These are phyloP conservation scores for Myxozyma vanderwaltii DNA, from an alignment of 805 yeast genomes.

Conservation along the genomic window DNA sequence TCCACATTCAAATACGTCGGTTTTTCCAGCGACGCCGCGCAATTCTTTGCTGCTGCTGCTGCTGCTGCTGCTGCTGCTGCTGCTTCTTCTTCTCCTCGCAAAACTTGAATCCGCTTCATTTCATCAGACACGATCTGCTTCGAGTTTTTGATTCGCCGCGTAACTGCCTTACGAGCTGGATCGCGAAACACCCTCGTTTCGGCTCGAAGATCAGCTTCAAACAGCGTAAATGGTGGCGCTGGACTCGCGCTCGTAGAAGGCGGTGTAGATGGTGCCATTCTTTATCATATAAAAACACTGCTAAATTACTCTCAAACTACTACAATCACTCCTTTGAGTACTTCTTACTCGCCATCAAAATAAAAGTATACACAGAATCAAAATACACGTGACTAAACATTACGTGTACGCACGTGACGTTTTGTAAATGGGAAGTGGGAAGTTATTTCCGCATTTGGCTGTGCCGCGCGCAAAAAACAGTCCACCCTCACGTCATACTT, in stretches of 20 bases:
- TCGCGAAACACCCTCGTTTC: conserved; percentile 52
- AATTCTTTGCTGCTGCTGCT: no score
- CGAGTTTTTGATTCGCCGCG: conserved; percentile 69
- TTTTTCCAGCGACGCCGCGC: conserved; percentile 42
- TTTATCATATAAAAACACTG: no score
- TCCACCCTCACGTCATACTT: conserved; percentile 8
- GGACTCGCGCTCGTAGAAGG: background rate
- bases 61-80: no score
- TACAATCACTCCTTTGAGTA: no score
- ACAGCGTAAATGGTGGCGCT: conserved; percentile 21
- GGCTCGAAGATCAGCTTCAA: conserved; percentile 38
- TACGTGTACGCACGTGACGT: no score
- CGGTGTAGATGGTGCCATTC: conserved; percentile 7
- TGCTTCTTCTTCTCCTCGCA: conserved; percentile 41
- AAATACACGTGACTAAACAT: no score
- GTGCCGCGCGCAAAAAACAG: conserved; percentile 2
- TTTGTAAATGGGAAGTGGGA: no score
- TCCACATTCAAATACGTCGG: conserved; percentile 71
- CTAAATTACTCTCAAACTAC: no score
- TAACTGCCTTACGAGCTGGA: conserved; percentile 53
- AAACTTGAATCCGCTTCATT: conserved; percentile 57
- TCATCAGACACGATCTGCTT: conserved; percentile 80
- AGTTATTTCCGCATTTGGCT: no score
- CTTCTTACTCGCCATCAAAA: no score
- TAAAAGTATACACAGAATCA: no score